Conservation (phyloP, 139 green algal species). For the Coccomyxa sp. region DNA sequence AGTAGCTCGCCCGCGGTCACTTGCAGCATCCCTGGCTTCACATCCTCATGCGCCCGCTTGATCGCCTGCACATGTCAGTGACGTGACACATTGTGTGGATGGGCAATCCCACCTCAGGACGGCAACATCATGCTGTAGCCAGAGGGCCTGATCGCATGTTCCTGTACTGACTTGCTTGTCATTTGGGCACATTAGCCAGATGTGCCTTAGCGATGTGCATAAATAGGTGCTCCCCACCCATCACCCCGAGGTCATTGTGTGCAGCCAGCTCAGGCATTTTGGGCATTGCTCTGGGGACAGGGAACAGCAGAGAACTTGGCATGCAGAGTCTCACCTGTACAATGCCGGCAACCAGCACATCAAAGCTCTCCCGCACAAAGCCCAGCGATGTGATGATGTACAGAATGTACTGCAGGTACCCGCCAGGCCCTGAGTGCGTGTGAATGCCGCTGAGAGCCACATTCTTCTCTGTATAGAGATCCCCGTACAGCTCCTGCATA, state of each 20-base stretch:
- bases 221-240: too few relatives aligned
- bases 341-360: conserved; percentile 74
- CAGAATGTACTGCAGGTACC: conserved; percentile 78
- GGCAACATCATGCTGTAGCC: too few relatives aligned
- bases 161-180: too few relatives aligned
- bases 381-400: conserved; percentile 73
- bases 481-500: conserved; percentile 49
- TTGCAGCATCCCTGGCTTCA: conserved; percentile 40
- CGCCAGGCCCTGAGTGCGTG: conserved; percentile 74
- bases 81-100: too few relatives aligned
- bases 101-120: too few relatives aligned
- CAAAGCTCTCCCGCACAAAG: conserved; percentile 75
- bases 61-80: conserved; percentile 61
- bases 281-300: too few relatives aligned
- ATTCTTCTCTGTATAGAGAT: conserved; percentile 68
- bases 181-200: too few relatives aligned
- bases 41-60: conserved; percentile 47
- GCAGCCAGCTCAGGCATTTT: too few relatives aligned
- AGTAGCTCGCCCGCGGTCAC: conserved; percentile 44
- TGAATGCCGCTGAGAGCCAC: conserved; percentile 79
- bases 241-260: too few relatives aligned
- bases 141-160: too few relatives aligned
- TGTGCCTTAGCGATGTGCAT: too few relatives aligned
- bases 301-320: too few relatives aligned
- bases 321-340: conserved; percentile 50